phyloP scores from a whole-genome alignment of 495 filamentous ascomycete genomes.

The Daldinia childiae region DNA sequence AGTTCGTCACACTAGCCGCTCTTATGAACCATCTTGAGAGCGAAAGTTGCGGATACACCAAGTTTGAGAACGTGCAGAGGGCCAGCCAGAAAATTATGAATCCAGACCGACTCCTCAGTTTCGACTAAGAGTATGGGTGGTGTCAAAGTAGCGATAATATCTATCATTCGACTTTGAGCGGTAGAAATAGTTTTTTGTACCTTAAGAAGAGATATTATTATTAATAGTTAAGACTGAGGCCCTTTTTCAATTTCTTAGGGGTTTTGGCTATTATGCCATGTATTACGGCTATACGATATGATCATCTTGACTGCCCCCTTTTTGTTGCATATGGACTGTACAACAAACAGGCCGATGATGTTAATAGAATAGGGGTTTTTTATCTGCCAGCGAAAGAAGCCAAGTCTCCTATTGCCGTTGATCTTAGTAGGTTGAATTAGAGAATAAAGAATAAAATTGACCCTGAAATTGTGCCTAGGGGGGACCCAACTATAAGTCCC shows the following conservation, averaged over 20 bases:
- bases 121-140: neutral
- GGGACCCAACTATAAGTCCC: too few relatives aligned
- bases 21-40: constrained; percentile 67
- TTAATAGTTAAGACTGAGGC: neutral
- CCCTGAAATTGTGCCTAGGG: too few relatives aligned
- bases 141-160: neutral
- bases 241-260: neutral
- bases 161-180: neutral
- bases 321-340: neutral
- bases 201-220: neutral
- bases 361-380: neutral
- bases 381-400: neutral
- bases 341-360: neutral
- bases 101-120: neutral
- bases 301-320: neutral
- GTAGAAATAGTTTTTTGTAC: neutral
- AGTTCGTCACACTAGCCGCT: constrained; percentile 59
- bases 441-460: neutral
- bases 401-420: neutral
- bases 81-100: neutral
- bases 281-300: neutral
- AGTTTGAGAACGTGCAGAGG: constrained; percentile 53
- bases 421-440: neutral
- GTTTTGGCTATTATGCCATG: neutral
- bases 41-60: constrained; percentile 59